Base-by-base conservation (phyloP, 768 basidiomycete genomes). In the Trametes cingulata region DNA sequence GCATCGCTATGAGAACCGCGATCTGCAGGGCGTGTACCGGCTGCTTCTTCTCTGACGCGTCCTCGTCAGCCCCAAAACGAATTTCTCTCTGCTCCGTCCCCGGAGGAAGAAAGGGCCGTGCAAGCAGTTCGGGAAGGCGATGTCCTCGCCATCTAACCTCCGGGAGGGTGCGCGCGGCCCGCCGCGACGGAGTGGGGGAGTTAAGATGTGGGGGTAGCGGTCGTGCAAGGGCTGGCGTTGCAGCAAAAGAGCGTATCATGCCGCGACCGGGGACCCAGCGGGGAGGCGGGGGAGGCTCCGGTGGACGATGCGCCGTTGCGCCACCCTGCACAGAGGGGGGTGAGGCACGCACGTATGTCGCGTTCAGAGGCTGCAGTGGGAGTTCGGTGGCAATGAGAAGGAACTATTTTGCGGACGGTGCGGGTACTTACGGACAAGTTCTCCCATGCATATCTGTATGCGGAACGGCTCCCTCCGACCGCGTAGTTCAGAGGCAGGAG, bases 1-100 rank as follows among this genome's bases (percentile, higher is more conserved):
- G 70, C 70, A 71, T 69, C 6, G 67, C 49, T 25, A 71, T 47
- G 17, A 71, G 49, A 4, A 69, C 63, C 13, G 66, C 61, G 51
- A 71, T 65, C 51, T 68, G 64, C 20, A 68, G 36, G 20, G 57
- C 64, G 22, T 54, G 35, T 10, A 67, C 56, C n/a, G 61, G 50
- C 19, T 19, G 17, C 22, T 48, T 27, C 13, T 9, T 33, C 39
- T 24, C 56, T 17, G 22, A 45, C 39, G 35, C 48, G 24, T 6
- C 25, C 39, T 43, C 46, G 8, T 39, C 39, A 5, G 19, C 1
- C 8, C 5, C 56, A 4, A 6, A 39, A 6, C 12, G 14, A n/a
- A n/a, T 48, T n/a, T 6, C 24, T 13, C 37, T 14, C 17, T 10
- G 35, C 17, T 39, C 29, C 42, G 33, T 40, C 3, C 25, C 14